phyloP scores from a whole-genome alignment of 768 basidiomycete genomes.

The Boletellus emodensis region DNA sequence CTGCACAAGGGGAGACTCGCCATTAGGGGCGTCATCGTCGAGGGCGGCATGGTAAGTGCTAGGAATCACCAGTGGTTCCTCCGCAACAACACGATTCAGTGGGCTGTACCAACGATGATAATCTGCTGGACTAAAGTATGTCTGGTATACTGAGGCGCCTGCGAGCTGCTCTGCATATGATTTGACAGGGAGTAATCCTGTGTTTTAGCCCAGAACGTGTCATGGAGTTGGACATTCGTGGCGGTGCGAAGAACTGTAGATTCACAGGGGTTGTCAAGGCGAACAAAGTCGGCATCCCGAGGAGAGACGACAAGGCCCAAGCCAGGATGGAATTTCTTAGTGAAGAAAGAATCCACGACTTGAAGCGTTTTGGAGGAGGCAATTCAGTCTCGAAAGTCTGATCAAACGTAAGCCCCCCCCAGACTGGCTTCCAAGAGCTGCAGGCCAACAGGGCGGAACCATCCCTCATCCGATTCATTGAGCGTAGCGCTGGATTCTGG shows the following conservation, averaged over 20 bases:
- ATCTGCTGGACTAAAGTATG: constrained; percentile 46
- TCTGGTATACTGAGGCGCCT: constrained; percentile 51
- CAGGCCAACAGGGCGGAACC: too few species aligned
- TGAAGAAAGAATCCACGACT: background rate
- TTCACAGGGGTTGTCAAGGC: constrained; percentile 50
- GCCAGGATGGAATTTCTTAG: background rate
- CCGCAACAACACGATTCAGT: constrained; percentile 38
- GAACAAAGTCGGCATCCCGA: background rate
- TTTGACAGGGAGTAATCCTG: constrained; percentile 47
- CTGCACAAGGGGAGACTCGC: background rate
- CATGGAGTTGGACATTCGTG: constrained; percentile 36
- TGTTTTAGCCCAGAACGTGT: constrained; percentile 57
- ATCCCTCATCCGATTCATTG: too few species aligned
- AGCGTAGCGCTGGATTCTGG: too few species aligned
- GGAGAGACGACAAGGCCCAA: background rate
- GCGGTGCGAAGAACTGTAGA: constrained; percentile 37
- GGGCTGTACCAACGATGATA: constrained; percentile 66
- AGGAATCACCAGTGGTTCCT: constrained; percentile 25
- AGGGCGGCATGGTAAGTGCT: constrained; percentile 14
- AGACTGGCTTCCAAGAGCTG: too few species aligned
- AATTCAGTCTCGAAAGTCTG: background rate
- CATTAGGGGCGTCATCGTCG: constrained; percentile 4
- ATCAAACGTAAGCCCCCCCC: background rate
- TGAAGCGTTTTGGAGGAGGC: background rate
- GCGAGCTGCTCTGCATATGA: constrained; percentile 37